phyloP scores from a whole-genome alignment of 2,329 filamentous ascomycete genomes.

The Aspergillus eucalypticola region DNA sequence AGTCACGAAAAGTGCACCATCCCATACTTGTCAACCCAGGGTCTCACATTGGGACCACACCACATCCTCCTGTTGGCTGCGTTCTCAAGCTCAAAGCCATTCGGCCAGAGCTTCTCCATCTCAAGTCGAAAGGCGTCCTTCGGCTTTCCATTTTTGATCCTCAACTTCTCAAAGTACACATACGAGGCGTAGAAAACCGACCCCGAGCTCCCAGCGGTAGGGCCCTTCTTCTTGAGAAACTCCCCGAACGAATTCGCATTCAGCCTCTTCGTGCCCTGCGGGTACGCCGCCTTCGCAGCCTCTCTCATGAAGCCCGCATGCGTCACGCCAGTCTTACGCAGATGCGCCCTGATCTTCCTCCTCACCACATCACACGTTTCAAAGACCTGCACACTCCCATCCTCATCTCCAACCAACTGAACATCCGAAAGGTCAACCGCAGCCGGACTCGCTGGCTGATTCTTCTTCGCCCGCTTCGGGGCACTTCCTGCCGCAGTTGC shows the following conservation, averaged over 20 bases:
- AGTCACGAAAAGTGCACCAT: neutral
- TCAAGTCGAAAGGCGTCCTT: slow-evolving; percentile 54
- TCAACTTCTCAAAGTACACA: slow-evolving; percentile 61
- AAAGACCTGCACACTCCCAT: slow-evolving; percentile 51
- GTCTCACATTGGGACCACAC: neutral
- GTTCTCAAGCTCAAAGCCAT: slow-evolving; percentile 13
- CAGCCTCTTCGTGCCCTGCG: slow-evolving; percentile 39
- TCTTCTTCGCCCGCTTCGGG: slow-evolving; percentile 3
- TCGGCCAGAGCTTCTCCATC: slow-evolving; percentile 50
- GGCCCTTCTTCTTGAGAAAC: slow-evolving; percentile 55
- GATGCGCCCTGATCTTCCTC: slow-evolving; percentile 56
- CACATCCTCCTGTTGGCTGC: neutral
- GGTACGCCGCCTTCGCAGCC: slow-evolving; percentile 46
- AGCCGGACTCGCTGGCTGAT: slow-evolving; percentile 23
- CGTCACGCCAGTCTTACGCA: slow-evolving; percentile 51
- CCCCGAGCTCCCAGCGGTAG: slow-evolving; percentile 51
- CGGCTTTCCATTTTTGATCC: slow-evolving; percentile 53
- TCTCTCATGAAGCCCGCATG: slow-evolving; percentile 56
- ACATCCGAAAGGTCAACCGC: slow-evolving; percentile 45
- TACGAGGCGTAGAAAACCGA: slow-evolving; percentile 57
- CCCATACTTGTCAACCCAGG: slow-evolving; percentile 13
- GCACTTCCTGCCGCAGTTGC: neutral
- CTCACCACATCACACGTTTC: slow-evolving; percentile 62
- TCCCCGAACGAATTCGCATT: slow-evolving; percentile 42
- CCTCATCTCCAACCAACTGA: slow-evolving; percentile 51